Conservation (phyloP, 106 monocot genomes). For the Iris macrosiphon region DNA sequence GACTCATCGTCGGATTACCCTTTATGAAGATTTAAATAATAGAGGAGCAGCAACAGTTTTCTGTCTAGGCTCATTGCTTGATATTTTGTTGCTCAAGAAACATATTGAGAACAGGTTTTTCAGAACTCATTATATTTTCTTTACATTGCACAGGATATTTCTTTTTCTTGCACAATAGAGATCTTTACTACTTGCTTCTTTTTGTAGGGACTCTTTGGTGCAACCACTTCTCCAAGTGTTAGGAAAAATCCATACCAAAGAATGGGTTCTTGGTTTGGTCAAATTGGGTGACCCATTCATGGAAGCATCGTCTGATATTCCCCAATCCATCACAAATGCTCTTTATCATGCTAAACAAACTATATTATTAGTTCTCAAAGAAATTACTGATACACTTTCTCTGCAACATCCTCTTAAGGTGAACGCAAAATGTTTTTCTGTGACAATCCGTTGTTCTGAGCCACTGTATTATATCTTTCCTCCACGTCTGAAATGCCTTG, state of each 20-base stretch:
- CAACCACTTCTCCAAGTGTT: conserved; percentile 64
- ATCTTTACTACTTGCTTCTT: not conserved
- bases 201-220: conserved; percentile 46
- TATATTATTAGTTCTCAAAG: conserved; percentile 60
- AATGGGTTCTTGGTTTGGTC: conserved; percentile 30
- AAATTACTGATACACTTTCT: conserved; percentile 44
- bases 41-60: conserved; percentile 20
- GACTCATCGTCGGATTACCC: conserved; percentile 1
- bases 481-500: not conserved
- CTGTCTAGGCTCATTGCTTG: conserved; percentile 64
- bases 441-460: too few relatives aligned
- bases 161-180: too few relatives aligned
- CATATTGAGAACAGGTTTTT: conserved; percentile 62
- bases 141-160: too few relatives aligned
- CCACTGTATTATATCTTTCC: not conserved
- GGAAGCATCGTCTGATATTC: conserved; percentile 13
- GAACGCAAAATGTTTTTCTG: not conserved
- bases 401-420: conserved; percentile 23
- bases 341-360: conserved; percentile 55
- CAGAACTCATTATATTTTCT: too few relatives aligned
- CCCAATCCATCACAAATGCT: conserved; percentile 17
- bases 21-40: conserved; percentile 13
- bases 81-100: conserved; percentile 71
- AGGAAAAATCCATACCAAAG: conserved; percentile 42
- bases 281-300: conserved; percentile 9